A percentile compares a stretch with the other conserved stretches of the same genome.
These are phyloP conservation scores for Aspergillus tanneri DNA, from an alignment of 2,329 filamentous ascomycete species.

Conservation along the genomic window DNA sequence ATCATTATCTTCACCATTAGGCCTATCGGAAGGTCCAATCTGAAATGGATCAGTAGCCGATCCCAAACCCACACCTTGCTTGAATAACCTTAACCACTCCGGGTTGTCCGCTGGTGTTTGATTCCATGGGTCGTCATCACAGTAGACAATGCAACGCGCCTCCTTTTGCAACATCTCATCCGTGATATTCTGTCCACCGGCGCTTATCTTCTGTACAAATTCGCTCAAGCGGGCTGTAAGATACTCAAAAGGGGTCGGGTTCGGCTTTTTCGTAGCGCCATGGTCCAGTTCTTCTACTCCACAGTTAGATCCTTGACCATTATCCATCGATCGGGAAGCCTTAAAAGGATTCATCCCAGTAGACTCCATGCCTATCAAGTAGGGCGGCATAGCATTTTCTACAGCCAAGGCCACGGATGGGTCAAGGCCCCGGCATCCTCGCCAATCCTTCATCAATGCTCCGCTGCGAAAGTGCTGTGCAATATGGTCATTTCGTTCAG, in stretches of 20 bases:
- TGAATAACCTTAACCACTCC: conserved; percentile 33
- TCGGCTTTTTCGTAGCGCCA: not conserved
- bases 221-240: conserved; percentile 23
- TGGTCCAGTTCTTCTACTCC: too few species aligned
- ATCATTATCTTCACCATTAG: conserved; percentile 1
- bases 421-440: conserved; percentile 33
- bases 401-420: conserved; percentile 34
- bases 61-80: conserved; percentile 20
- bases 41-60: not conserved
- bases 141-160: conserved; percentile 32
- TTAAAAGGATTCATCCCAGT: conserved; percentile 18
- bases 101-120: conserved; percentile 38
- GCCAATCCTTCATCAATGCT: conserved; percentile 36
- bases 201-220: conserved; percentile 26
- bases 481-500: conserved; percentile 37
- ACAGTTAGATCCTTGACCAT: not conserved
- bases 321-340: conserved; percentile 3
- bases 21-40: not conserved
- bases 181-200: conserved; percentile 21
- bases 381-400: conserved; percentile 39
- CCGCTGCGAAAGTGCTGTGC: conserved; percentile 38
- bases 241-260: conserved; percentile 24
- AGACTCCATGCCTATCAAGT: conserved; percentile 34
- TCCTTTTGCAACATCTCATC: conserved; percentile 36
- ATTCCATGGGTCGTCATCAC: conserved; percentile 37